These are phyloP conservation scores for Coemansia sp. DNA, from an alignment of 192 early-diverging fungal species.

Conservation along the genomic window DNA sequence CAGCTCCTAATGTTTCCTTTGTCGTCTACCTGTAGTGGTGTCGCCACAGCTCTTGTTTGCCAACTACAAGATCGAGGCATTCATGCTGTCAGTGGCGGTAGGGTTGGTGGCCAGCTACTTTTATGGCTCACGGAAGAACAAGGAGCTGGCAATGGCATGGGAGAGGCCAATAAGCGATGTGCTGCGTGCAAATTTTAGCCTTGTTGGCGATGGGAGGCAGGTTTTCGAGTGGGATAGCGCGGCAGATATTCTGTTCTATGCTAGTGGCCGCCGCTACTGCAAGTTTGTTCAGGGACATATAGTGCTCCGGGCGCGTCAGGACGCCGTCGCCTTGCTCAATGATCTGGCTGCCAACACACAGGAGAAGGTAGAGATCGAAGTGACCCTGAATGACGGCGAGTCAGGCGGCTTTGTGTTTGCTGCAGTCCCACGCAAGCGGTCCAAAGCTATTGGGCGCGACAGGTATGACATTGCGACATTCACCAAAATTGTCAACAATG, in stretches of 20 bases:
- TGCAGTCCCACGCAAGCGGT: slow-evolving; percentile 57
- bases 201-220: slow-evolving; percentile 63
- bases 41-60: slow-evolving; percentile 18
- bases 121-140: slow-evolving; percentile 45
- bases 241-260: slow-evolving; percentile 72
- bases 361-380: slow-evolving; percentile 41
- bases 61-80: slow-evolving; percentile 39
- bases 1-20: not conserved
- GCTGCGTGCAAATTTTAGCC: slow-evolving; percentile 67
- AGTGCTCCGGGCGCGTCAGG: slow-evolving; percentile 45
- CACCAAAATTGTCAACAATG: slow-evolving; percentile 20
- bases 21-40: not conserved
- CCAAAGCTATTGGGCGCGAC: slow-evolving; percentile 57
- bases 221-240: slow-evolving; percentile 66
- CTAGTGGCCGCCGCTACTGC: slow-evolving; percentile 70
- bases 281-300: slow-evolving; percentile 69
- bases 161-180: slow-evolving; percentile 39
- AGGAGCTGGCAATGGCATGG: slow-evolving; percentile 17
- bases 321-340: slow-evolving; percentile 48
- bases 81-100: slow-evolving; percentile 21
- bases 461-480: slow-evolving; percentile 65
- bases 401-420: slow-evolving; percentile 67
- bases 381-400: slow-evolving; percentile 53
- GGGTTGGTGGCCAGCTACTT: slow-evolving; percentile 53
- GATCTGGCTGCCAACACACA: slow-evolving; percentile 39